Evolutionary conservation across 2,329 filamentous ascomycete species (phyloP).

Genomic region (Calonectria pteridis): DNA sequence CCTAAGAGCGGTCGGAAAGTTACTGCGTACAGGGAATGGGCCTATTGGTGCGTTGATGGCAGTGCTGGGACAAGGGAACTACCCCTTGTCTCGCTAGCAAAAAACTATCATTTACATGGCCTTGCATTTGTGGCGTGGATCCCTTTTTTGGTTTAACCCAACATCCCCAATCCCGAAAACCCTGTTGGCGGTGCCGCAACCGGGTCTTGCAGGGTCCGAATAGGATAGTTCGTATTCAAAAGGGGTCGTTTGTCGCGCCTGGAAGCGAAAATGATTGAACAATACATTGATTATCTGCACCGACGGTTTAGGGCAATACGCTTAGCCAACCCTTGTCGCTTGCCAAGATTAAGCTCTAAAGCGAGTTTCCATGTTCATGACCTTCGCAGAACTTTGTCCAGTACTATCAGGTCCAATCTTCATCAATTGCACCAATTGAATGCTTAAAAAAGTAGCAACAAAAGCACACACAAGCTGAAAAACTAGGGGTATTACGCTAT

Average conservation of each 20-base stretch:
- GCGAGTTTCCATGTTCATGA: neutral
- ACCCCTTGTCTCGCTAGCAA: neutral
- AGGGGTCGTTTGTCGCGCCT: neutral
- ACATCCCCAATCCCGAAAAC: neutral
- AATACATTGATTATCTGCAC: neutral
- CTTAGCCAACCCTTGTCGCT: neutral
- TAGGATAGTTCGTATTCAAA: neutral
- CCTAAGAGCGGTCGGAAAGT: neutral
- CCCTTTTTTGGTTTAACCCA: neutral
- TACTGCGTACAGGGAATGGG: neutral
- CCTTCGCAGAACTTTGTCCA: no score
- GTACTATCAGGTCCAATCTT: neutral
- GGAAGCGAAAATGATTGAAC: neutral
- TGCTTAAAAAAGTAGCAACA: neutral
- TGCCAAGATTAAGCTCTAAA: neutral
- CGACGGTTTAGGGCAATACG: neutral
- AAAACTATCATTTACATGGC: neutral
- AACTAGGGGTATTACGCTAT: neutral
- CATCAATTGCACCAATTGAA: neutral
- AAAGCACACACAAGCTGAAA: neutral
- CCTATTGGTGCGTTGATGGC: neutral
- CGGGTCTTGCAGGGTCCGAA: neutral
- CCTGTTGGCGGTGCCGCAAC: neutral
- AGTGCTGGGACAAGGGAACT: neutral
- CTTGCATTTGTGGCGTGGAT: neutral